Conservation (phyloP, 345 rosid species). For the Murraya koenigii region DNA sequence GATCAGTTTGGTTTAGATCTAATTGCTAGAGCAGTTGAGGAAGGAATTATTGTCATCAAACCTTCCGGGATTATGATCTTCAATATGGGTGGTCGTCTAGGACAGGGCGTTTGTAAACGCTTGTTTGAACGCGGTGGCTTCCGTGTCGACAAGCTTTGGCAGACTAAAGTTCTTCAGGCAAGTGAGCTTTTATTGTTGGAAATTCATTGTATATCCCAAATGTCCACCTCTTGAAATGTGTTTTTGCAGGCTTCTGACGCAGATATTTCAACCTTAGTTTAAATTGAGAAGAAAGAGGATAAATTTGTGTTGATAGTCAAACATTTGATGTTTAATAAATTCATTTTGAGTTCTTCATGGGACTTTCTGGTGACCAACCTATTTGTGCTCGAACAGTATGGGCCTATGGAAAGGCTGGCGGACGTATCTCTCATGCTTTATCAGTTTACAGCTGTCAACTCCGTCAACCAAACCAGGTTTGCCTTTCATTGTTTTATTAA, state of each 20-base stretch:
- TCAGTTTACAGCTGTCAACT: constrained; percentile 94
- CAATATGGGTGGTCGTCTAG: constrained; percentile 98
- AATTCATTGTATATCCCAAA: constrained; percentile 15
- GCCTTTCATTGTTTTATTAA: constrained; percentile 15
- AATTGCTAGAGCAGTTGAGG: constrained; percentile 97
- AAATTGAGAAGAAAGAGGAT: constrained; percentile 98
- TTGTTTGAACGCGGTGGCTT: constrained; percentile 95
- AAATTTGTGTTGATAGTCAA: too few relatives aligned
- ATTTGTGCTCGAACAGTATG: constrained; percentile 98
- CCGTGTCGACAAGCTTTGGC: constrained; percentile 81
- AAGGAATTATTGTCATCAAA: constrained; percentile 90
- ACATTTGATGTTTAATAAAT: too few relatives aligned
- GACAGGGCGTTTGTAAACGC: too few relatives aligned
- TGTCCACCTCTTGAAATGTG: constrained; percentile 25
- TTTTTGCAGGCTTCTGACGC: constrained; percentile 90
- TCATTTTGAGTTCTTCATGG: constrained; percentile 99
- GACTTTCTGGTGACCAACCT: constrained; percentile 88
- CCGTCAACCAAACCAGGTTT: constrained; percentile 80
- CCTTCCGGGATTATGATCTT: constrained; percentile 95
- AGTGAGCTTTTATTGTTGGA: constrained; percentile 18
- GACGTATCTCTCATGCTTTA: constrained; percentile 92
- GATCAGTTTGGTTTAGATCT: constrained; percentile 98
- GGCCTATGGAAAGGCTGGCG: constrained; percentile 96
- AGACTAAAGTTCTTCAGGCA: constrained; percentile 91
- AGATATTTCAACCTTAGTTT: constrained; percentile 91